Conservation (phyloP, 2,329 filamentous ascomycete genomes). For the Blastomyces parvus region DNA sequence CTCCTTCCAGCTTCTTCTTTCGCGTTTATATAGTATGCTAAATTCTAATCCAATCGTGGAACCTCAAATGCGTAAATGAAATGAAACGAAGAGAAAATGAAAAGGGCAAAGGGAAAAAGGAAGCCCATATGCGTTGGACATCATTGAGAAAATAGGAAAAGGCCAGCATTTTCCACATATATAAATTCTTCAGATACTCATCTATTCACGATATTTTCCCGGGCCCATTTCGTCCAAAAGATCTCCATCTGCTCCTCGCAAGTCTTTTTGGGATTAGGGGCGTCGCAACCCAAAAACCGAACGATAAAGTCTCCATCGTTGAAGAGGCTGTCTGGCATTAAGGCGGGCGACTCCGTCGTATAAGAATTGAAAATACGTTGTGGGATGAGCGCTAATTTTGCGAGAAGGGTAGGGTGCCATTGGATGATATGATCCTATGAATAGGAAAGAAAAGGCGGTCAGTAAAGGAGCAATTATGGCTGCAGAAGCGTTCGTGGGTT, state of each 20-base stretch:
- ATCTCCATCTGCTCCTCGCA: conserved; percentile 63
- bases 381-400: conserved; percentile 80
- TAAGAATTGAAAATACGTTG: conserved; percentile 79
- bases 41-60: neutral
- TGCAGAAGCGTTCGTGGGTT: conserved; percentile 22
- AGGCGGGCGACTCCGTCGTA: conserved; percentile 37
- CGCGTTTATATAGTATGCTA: neutral
- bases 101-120: neutral
- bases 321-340: conserved; percentile 52
- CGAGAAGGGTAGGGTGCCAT: conserved; percentile 94
- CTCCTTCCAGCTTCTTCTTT: neutral
- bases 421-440: conserved; percentile 73
- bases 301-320: conserved; percentile 78
- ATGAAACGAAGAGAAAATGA: neutral
- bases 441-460: neutral
- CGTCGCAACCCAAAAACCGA: conserved; percentile 63
- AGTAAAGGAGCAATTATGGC: conserved; percentile 1
- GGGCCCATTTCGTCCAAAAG: conserved; percentile 40
- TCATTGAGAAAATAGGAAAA: neutral
- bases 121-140: neutral
- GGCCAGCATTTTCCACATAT: neutral
- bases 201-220: conserved; percentile 19
- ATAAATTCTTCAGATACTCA: neutral
- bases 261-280: conserved; percentile 41
- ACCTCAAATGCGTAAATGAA: neutral